Evolutionary conservation across 805 yeast species (phyloP), one percentile per base, ranked within the genome.

Genomic region (Zygosaccharomyces bisporus): DNA sequence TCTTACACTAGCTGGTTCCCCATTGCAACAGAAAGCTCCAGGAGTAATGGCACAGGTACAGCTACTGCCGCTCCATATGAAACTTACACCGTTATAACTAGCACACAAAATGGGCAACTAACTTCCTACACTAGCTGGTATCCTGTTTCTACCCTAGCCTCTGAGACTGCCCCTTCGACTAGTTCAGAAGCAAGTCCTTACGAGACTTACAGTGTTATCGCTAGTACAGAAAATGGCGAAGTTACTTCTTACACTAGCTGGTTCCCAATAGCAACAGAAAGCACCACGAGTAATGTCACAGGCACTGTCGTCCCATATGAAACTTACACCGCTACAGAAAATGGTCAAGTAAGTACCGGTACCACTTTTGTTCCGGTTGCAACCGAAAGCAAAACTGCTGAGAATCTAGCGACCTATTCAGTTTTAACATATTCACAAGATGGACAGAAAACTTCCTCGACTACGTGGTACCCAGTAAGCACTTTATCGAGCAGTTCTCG

Each of bases 341-440:
- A 13, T 21, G 42, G 54, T 35, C 40, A 47, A 35, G 51, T 42
- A 14, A 54, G 63, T 31, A 41, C 41, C 24, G 44, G 46, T 52
- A 59, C 64, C 27, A 55, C 58, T 34, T 52, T 51, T 47, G 55
- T 61, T 38, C 64, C 68, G 36, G 34, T 49, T 34, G 23, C 44
- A 13, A 25, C 41, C 21, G 31, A 31, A 16, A 17, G 37, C 12
- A 12, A 13, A 24, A 33, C 25, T 23, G 6, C 17, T 5, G 19
- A 36, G n/a, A 14, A 14, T 13, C 2, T 8, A 10, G 3, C 9
- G 19, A 19, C 30, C n/a, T 24, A 20, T 24, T 31, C 16, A 9
- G 40, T 10, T 23, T 38, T 14, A 14, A 38, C 14, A n/a, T 38
- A 20, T 8, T 46, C 29, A 24, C 46, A 30, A 30, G 14, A 10